Evolutionary conservation across 805 yeast species (phyloP), one percentile per base, ranked within the genome.

Genomic region (Metschnikowia lunata): DNA sequence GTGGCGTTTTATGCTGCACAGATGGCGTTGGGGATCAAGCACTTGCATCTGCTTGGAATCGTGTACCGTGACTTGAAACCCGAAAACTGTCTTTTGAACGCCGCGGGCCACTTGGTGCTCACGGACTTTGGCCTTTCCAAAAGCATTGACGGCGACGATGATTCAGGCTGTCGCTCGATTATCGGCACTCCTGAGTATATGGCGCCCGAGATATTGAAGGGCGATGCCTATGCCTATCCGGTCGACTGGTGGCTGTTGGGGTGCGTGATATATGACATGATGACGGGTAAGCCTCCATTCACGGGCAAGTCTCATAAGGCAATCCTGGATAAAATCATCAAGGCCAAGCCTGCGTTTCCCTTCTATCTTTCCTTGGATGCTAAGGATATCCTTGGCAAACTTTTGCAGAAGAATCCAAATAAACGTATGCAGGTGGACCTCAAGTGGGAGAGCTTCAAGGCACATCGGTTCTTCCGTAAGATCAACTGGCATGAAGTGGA

Each of bases 61-160:
- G 90, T 88, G 5, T 89, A 88, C 56, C 76, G 96, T 34, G 97
- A 88, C 60, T 69, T 88, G 51, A 88, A 88, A 62, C 96, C 97
- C 6, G 97, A 88, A 62, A 88, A 88, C 57, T 89, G 95, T 57
- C 68, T 89, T 55, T 69, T 88, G 32, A 87, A 88, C 56, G 69
- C 79, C 2, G 62, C 71, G n/a, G 97, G 96, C 0, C 93, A 88
- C 60, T 69, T 88, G 46, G 83, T 88, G 18, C 67, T 88, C 36
- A 88, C 96, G 0, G 97, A 88, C 62, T 88, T 88, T 62, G 97
- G 97, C 0, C 71, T 88, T 18, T 77, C 84, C 38, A 74, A 72
- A 66, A 49, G 61, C 55, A 55, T 65, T 55, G 45, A 55, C 64
- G 68, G 43, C 63, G 75, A 40, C 58, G 69, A 31, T 72, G 75